These are phyloP conservation scores for Komagataella kurtzmanii DNA, from an alignment of 805 yeast genomes.

Conservation along the genomic window DNA sequence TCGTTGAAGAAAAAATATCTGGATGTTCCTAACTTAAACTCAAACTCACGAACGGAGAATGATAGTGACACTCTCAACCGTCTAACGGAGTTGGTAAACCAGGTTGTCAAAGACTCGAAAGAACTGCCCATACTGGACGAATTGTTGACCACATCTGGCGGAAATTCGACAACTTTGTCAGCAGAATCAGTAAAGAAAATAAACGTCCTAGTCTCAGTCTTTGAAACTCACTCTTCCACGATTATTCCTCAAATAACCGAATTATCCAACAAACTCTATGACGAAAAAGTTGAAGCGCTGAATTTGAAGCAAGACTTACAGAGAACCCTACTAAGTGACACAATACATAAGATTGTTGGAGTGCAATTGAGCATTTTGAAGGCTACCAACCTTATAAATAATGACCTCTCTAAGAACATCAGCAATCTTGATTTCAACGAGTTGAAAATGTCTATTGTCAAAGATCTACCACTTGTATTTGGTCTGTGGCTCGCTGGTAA, in stretches of 20 bases:
- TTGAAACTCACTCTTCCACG: constrained; percentile 8
- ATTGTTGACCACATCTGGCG: constrained; percentile 14
- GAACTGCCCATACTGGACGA: constrained; percentile 16
- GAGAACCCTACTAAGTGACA: constrained; percentile 16
- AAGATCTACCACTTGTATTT: constrained; percentile 59
- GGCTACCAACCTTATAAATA: constrained; percentile 15
- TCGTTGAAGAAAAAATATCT: background rate
- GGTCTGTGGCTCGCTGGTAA: constrained; percentile 57
- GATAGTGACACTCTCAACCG: constrained; percentile 9
- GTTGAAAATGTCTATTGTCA: constrained; percentile 22
- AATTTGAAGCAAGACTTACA: constrained; percentile 18
- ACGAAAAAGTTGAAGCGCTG: constrained; percentile 22
- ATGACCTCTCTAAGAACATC: constrained; percentile 18
- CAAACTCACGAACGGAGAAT: constrained; percentile 1
- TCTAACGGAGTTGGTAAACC: constrained; percentile 11
- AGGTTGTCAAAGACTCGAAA: constrained; percentile 10
- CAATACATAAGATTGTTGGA: constrained; percentile 20
- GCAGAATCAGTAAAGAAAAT: constrained; percentile 12
- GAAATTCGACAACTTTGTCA: constrained; percentile 14
- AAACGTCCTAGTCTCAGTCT: constrained; percentile 8
- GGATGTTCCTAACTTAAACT: background rate
- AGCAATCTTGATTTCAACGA: constrained; percentile 17
- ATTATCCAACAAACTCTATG: constrained; percentile 20
- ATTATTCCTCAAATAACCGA: constrained; percentile 19
- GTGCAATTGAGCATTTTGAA: constrained; percentile 24